Percentiles rank a stretch among this genome's conserved stretches.
phyloP scores from a whole-genome alignment of 1,284 basidiomycete species.

The Ustilago trichophora region DNA sequence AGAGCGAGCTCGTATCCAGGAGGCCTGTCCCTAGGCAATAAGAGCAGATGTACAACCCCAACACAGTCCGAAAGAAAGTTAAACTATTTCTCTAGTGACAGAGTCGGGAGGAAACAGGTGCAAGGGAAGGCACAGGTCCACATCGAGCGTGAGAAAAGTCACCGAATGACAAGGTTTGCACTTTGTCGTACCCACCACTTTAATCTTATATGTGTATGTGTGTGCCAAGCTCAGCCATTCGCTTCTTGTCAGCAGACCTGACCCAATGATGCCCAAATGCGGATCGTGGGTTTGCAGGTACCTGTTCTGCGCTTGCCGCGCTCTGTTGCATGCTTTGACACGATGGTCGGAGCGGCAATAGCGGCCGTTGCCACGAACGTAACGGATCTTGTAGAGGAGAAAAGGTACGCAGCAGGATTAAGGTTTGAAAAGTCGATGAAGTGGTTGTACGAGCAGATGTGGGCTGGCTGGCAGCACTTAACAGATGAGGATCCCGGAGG shows the following conservation, averaged over 20 bases:
- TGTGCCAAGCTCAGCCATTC: background rate
- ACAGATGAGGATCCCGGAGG: no score
- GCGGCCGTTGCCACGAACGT: background rate
- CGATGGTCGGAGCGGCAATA: no score
- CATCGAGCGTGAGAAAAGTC: slow-evolving; percentile 26
- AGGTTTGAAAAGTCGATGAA: slow-evolving; percentile 2
- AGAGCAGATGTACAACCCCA: background rate
- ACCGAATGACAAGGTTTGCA: slow-evolving; percentile 17
- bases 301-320: no score
- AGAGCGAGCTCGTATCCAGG: slow-evolving; percentile 3
- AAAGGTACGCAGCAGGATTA: no score
- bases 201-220: no score
- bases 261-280: no score
- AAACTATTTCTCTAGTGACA: no score
- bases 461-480: background rate
- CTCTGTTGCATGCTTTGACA: slow-evolving; percentile 1
- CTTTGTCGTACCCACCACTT: slow-evolving; percentile 11
- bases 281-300: no score
- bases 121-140: background rate
- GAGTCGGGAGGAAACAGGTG: no score
- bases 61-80: slow-evolving; percentile 2
- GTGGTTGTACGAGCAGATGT: background rate
- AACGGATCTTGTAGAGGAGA: no score
- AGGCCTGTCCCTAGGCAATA: background rate
- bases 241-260: no score